Conservation (phyloP, 331 rosid genomes). For the Ulmus americana region DNA sequence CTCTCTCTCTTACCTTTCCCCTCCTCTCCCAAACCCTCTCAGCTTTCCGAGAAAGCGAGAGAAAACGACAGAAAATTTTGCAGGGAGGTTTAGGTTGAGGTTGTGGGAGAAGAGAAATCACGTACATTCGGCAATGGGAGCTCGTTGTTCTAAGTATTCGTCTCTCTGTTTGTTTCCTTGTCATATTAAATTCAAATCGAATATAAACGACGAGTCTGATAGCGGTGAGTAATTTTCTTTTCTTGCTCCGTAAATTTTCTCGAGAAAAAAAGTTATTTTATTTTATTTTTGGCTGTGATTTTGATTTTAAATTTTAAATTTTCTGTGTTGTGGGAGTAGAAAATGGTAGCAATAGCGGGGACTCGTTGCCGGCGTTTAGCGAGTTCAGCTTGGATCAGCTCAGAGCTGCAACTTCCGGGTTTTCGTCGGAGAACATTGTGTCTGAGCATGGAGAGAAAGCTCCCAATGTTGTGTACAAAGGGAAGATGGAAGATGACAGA, state of each 20-base stretch:
- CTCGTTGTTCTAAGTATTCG: conserved; percentile 79
- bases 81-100: conserved; percentile 2
- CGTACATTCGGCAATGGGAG: conserved; percentile 61
- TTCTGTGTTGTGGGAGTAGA: conserved; percentile 33
- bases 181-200: conserved; percentile 63
- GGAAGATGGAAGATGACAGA: conserved; percentile 60
- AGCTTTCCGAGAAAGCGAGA: conserved; percentile 16
- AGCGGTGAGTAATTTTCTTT: conserved; percentile 35
- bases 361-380: conserved; percentile 51
- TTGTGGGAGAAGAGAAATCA: too few species aligned
- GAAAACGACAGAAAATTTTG: conserved; percentile 11
- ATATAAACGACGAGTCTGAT: conserved; percentile 51
- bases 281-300: background rate
- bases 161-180: conserved; percentile 83
- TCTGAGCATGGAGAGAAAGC: conserved; percentile 99
- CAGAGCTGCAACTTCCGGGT: conserved; percentile 69
- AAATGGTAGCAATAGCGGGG: conserved; percentile 49
- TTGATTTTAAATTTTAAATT: conserved; percentile 6
- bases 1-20: conserved; percentile 3
- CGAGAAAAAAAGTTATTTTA: conserved; percentile 1
- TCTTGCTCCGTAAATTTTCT: conserved; percentile 21
- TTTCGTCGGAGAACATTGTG: conserved; percentile 78
- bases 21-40: conserved; percentile 13
- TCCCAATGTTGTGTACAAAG: conserved; percentile 93
- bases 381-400: conserved; percentile 81